These are phyloP conservation scores for Umbelopsis sp. DNA, from an alignment of 371 early-diverging fungal species.

Conservation along the genomic window DNA sequence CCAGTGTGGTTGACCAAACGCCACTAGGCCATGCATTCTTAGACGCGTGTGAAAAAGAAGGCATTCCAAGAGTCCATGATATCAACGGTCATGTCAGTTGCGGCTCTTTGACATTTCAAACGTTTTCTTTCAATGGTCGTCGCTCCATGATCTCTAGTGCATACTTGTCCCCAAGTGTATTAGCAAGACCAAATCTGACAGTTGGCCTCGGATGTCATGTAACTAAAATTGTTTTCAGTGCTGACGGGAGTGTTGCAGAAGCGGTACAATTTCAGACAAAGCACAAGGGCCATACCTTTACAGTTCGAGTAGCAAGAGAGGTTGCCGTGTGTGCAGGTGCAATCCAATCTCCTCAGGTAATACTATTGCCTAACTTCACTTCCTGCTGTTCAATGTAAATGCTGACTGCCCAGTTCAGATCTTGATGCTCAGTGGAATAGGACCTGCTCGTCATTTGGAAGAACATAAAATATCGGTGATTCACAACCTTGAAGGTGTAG, in stretches of 20 bases:
- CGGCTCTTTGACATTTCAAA: constrained; percentile 30
- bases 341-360: constrained; percentile 35
- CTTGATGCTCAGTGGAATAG: constrained; percentile 30
- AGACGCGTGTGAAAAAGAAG: constrained; percentile 28
- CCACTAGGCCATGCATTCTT: constrained; percentile 23
- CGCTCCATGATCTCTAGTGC: constrained; percentile 23
- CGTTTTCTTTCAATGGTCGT: constrained; percentile 25
- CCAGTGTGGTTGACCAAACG: constrained; percentile 9
- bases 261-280: constrained; percentile 26
- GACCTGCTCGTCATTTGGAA: constrained; percentile 30
- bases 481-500: constrained; percentile 40
- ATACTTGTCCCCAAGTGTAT: constrained; percentile 22
- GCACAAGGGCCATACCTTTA: neutral
- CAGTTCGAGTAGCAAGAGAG: constrained; percentile 30
- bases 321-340: constrained; percentile 46
- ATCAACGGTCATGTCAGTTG: constrained; percentile 26
- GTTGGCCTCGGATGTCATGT: constrained; percentile 30
- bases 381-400: neutral
- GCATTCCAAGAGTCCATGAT: constrained; percentile 25
- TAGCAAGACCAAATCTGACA: constrained; percentile 25
- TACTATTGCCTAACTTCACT: neutral
- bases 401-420: neutral
- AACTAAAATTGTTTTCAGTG: constrained; percentile 20
- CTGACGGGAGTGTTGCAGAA: constrained; percentile 15
- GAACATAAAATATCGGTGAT: constrained; percentile 25